phyloP scores from a whole-genome alignment of 805 yeast genomes.

The fission yeast (Schizosaccharomyces pombe) region DNA sequence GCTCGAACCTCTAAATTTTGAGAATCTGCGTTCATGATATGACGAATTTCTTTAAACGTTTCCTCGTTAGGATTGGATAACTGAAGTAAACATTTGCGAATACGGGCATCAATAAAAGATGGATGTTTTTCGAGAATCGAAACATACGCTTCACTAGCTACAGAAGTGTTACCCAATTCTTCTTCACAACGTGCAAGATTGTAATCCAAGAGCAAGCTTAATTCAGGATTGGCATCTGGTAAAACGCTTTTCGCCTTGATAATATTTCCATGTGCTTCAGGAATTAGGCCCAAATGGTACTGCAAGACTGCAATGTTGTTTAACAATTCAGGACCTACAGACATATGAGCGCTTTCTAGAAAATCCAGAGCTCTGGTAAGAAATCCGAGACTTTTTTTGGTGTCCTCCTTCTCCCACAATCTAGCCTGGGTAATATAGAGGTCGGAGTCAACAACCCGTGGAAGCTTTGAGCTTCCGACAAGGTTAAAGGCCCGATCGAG shows the following conservation, averaged over 20 bases:
- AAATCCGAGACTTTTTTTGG: not conserved
- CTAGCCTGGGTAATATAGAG: not conserved
- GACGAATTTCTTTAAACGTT: conserved; percentile 17
- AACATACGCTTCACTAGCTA: conserved; percentile 26
- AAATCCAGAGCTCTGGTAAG: not conserved
- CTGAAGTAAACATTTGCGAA: conserved; percentile 43
- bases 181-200: conserved; percentile 63
- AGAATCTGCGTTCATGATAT: conserved; percentile 29
- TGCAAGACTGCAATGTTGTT: not conserved
- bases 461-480: not conserved
- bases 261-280: not conserved
- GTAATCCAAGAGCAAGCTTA: conserved; percentile 17
- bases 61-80: conserved; percentile 16
- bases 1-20: conserved; percentile 66
- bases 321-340: not conserved
- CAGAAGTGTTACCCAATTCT: conserved; percentile 18
- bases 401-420: not conserved
- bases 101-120: conserved; percentile 46
- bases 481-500: not conserved
- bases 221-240: not conserved
- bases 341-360: not conserved
- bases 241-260: not conserved
- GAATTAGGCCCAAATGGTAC: not conserved
- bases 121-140: conserved; percentile 38
- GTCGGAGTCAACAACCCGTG: not conserved